Base-by-base conservation (phyloP, 1,139 yeast genomes). In the Pichia sp. region DNA sequence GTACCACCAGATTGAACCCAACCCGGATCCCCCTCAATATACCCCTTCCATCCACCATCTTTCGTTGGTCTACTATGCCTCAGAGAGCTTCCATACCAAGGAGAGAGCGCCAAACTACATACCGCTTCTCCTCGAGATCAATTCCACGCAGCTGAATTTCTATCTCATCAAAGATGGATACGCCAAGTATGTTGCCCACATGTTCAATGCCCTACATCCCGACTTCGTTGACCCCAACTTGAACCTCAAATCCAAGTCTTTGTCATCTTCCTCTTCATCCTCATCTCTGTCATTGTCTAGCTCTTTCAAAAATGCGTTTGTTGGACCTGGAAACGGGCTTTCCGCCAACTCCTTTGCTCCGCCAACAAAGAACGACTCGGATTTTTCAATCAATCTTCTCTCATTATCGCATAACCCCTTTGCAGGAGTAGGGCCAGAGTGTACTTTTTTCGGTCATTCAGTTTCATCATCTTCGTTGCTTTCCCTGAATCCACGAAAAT, bases 121-220 rank as follows among this genome's bases (percentile, higher is more conserved):
- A 18, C 61, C 62, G 1, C 44, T 52, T 4, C 34, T 59, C 1
- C 24, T 56, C 10, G 61, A 57, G 37, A 47, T 59, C 20, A 57
- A 59, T 40, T 58, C 62, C 10, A 58, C 62, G 1, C 56, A 52
- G 34, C 40, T 58, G 20, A 55, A 54, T 39, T 31, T 58, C 12
- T 54, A 56, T 28, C 31, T 36, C 3, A 5, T 56, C 2, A 38
- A 37, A 15, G 37, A 39, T 3, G 33, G 36, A 15, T 48, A 47
- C 28, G 38, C 37, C 10, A 48, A 39, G 26, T 45, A 26, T 15
- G 52, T 53, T 1, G 38, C 46, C 2, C 44, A 48, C 35, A 47
- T 49, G 19, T 56, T 55, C 36, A 40, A 46, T 33, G 47, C 50
- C 23, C 36, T 56, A 18, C 32, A 43, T 14, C 49, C 58, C 4